Percentiles rank a stretch among this genome's conserved stretches.
Evolutionary conservation across 306 rosid species (phyloP).

Genomic region (Acacia acuminata): DNA sequence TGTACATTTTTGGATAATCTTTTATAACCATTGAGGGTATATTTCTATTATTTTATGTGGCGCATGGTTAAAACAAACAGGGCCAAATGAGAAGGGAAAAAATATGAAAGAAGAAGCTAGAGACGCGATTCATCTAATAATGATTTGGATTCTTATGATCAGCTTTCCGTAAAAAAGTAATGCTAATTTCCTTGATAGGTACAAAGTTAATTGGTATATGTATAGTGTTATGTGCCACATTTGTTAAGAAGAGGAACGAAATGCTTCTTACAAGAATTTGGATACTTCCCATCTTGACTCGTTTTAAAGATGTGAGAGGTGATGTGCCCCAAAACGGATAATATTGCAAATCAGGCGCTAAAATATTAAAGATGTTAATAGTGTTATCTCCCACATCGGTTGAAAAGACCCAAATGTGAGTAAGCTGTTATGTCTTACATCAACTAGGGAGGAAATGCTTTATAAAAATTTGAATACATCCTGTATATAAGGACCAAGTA

Average conservation of each 20-base stretch:
- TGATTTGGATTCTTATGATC: neutral
- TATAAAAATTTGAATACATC: too few relatives aligned
- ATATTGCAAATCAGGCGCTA: accelerated
- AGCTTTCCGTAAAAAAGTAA: neutral
- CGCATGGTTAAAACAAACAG: neutral
- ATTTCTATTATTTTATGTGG: neutral
- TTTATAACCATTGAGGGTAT: neutral
- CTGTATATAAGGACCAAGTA: neutral
- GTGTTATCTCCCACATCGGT: too few relatives aligned
- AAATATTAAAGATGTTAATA: too few relatives aligned
- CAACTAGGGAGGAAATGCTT: too few relatives aligned
- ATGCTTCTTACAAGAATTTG: accelerated
- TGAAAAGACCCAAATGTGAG: too few relatives aligned
- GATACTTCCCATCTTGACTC: accelerated
- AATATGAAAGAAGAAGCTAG: neutral
- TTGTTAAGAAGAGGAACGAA: accelerated
- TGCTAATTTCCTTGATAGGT: neutral
- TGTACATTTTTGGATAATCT: neutral
- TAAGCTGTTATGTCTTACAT: too few relatives aligned
- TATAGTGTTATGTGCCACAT: too few relatives aligned
- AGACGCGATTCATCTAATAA: neutral
- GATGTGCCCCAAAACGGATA: too few relatives aligned
- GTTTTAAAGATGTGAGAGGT: too few relatives aligned
- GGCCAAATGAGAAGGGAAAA: neutral
- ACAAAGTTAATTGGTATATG: neutral